Evolutionary conservation across 495 filamentous ascomycete genomes (phyloP).

Genomic region (Hypoxylon fuscum): DNA sequence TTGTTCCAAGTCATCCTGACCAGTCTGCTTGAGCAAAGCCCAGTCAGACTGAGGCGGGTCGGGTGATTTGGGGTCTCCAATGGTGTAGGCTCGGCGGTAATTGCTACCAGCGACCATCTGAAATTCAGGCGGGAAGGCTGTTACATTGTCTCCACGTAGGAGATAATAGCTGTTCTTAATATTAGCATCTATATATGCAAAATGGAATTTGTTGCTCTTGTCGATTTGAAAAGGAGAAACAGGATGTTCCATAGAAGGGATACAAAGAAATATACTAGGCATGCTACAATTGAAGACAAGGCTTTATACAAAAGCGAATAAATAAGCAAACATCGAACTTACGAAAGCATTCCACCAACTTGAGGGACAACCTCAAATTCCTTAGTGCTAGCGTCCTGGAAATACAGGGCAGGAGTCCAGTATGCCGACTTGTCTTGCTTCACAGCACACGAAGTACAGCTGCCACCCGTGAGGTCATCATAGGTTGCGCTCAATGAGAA

Average conservation of each 20-base stretch:
- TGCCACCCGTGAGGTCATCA: slow-evolving; percentile 59
- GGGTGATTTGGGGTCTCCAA: slow-evolving; percentile 60
- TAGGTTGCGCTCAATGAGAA: slow-evolving; percentile 58
- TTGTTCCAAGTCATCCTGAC: slow-evolving; percentile 74
- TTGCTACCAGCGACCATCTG: slow-evolving; percentile 86
- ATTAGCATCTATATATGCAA: slow-evolving; percentile 18
- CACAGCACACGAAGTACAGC: slow-evolving; percentile 72
- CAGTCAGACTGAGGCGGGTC: slow-evolving; percentile 80
- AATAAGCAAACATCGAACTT: slow-evolving; percentile 41
- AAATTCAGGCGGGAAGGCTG: slow-evolving; percentile 81
- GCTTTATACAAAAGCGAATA: neutral
- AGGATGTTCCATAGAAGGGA: no score
- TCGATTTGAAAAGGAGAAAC: no score
- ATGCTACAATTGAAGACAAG: neutral
- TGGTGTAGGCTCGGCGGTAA: slow-evolving; percentile 73
- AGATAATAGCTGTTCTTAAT: slow-evolving; percentile 73
- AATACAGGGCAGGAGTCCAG: slow-evolving; percentile 74
- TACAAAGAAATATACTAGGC: neutral
- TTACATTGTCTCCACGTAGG: slow-evolving; percentile 67
- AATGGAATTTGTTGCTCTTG: neutral
- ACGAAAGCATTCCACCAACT: slow-evolving; percentile 70
- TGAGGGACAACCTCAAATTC: slow-evolving; percentile 59
- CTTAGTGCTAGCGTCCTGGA: slow-evolving; percentile 59
- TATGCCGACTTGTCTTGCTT: slow-evolving; percentile 73
- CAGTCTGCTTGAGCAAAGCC: slow-evolving; percentile 62